These are phyloP conservation scores for Aspergillus fischeri DNA, from an alignment of 2,329 filamentous ascomycete genomes.

Conservation along the genomic window DNA sequence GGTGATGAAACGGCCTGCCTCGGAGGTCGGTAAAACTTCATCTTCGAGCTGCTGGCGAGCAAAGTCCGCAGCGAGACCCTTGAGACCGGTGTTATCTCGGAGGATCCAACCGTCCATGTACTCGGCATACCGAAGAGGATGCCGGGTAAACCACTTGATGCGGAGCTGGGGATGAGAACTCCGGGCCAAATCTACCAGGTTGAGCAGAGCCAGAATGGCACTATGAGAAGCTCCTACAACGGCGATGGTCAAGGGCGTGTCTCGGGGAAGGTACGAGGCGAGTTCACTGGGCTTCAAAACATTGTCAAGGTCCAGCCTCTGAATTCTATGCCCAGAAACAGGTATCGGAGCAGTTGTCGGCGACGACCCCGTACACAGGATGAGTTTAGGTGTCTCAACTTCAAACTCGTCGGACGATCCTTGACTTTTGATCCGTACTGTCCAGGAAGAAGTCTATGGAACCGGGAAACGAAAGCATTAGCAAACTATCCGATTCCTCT, in stretches of 20 bases:
- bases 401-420: conserved; percentile 26
- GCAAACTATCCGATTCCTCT: conserved; percentile 1
- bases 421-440: conserved; percentile 27
- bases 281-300: conserved; percentile 54
- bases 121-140: conserved; percentile 57
- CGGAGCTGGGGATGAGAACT: conserved; percentile 51
- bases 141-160: conserved; percentile 61
- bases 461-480: conserved; percentile 7
- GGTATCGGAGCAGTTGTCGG: conserved; percentile 46
- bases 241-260: conserved; percentile 43
- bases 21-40: conserved; percentile 42
- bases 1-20: conserved; percentile 45
- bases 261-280: conserved; percentile 35
- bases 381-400: conserved; percentile 43
- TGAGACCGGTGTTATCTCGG: conserved; percentile 62
- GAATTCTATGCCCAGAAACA: conserved; percentile 34
- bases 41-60: conserved; percentile 57
- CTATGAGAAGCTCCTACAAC: conserved; percentile 62
- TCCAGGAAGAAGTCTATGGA: conserved; percentile 28
- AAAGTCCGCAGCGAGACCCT: conserved; percentile 58
- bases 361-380: conserved; percentile 58
- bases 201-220: conserved; percentile 59
- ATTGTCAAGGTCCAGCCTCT: conserved; percentile 51
- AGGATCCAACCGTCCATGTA: conserved; percentile 61
- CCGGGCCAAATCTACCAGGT: conserved; percentile 53